Base-by-base conservation (phyloP, 2,329 filamentous ascomycete species). In the Tolypocladium pustulatum region DNA sequence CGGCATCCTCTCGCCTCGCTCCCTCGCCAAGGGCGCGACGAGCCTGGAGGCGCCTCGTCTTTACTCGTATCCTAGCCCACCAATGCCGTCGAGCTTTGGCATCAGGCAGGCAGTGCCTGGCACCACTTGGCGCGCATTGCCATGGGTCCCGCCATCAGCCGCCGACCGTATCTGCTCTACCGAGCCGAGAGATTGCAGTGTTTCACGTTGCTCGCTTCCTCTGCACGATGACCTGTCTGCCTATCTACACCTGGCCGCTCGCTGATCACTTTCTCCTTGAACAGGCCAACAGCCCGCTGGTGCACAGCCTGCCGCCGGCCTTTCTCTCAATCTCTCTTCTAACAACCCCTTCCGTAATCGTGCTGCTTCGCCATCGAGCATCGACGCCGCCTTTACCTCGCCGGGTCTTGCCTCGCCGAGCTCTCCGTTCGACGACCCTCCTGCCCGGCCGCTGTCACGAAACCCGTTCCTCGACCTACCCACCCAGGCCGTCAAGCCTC, bases 271-370 rank as follows among this genome's bases (percentile, higher is more conserved):
- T 57, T 25, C 34, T 37, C 12, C 17, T 54, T 57, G 54, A 58
- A 56, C 55, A 66, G 65, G 63, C 27, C 65, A 62, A 59, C 60
- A 57, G 56, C 58, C 61, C 34, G 51, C 56, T 46, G 56, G 25
- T 22, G 38, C 46, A 4, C 46, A 34, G 34, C 55, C 64, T n/a
- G n/a, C n/a, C 59, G 61, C 65, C 59, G 79, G 78, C 65, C 77
- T 87, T 69, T 77, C 81, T 58, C 76, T 88, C 71, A 87, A 85
- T 73, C 82, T 91, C 68, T 86, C 86, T 72, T 91, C 88, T 71
- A 91, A 91, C 80, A 92, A 92, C 71, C 89, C 89, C 62, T 92
- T 84, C 68, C 86, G 88, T 76, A 90, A 90, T 73, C 84, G 87
- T 68, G 84, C 86, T 63, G 77, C 79, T 41, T 89, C 87, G 63